A percentile compares a stretch with the other conserved stretches of the same genome.
Evolutionary conservation across 805 yeast species (phyloP).

Genomic region (Metschnikowia colocasiae): DNA sequence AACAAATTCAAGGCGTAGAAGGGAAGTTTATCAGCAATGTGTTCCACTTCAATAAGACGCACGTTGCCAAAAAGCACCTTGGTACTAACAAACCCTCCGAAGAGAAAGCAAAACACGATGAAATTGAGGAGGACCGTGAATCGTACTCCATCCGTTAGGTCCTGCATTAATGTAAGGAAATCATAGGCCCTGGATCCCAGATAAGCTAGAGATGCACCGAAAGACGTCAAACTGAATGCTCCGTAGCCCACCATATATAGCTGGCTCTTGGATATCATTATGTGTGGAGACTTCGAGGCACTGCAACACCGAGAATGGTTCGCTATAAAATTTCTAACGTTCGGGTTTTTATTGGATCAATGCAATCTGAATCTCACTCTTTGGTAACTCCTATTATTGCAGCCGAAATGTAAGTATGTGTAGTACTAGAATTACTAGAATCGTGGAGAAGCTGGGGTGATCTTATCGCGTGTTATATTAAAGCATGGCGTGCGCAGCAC

Average conservation of each 20-base stretch:
- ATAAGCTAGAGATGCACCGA: slow-evolving; percentile 9
- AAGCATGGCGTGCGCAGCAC: slow-evolving; percentile 6
- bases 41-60: slow-evolving; percentile 72
- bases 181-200: slow-evolving; percentile 15
- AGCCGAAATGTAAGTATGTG: neutral
- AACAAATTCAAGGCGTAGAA: slow-evolving; percentile 45
- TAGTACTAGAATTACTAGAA: neutral
- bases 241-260: slow-evolving; percentile 10
- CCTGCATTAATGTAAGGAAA: slow-evolving; percentile 15
- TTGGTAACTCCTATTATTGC: neutral
- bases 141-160: slow-evolving; percentile 16
- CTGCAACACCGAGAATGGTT: neutral
- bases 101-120: slow-evolving; percentile 15
- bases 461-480: slow-evolving; percentile 12
- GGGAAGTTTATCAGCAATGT: slow-evolving; percentile 39
- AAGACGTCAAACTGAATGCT: slow-evolving; percentile 13
- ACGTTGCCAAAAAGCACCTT: slow-evolving; percentile 66
- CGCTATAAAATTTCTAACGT: neutral
- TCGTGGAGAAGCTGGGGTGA: neutral
- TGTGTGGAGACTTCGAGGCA: neutral
- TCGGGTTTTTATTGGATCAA: neutral
- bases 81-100: slow-evolving; percentile 29
- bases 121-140: slow-evolving; percentile 18
- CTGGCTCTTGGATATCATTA: neutral
- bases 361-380: neutral